Conservation (phyloP, 768 basidiomycete genomes). For the Paxillus ammoniavirescens region DNA sequence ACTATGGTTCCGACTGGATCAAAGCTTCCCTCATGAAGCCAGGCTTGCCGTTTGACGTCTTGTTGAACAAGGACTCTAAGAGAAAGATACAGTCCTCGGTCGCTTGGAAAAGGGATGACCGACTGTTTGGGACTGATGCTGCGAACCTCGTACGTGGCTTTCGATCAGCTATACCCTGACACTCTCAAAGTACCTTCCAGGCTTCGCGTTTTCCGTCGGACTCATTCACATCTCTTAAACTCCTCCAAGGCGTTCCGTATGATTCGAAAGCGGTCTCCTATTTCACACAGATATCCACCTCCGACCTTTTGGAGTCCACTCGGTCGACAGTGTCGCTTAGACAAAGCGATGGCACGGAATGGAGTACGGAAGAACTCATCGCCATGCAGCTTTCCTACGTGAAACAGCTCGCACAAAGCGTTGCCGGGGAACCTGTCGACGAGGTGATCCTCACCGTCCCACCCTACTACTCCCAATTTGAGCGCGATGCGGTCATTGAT, state of each 20-base stretch:
- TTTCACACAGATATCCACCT: slow-evolving; percentile 54
- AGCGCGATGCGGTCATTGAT: slow-evolving; percentile 89
- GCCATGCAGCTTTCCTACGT: slow-evolving; percentile 94
- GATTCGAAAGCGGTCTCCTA: slow-evolving; percentile 58
- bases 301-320: slow-evolving; percentile 49
- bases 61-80: slow-evolving; percentile 96
- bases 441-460: slow-evolving; percentile 92
- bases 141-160: slow-evolving; percentile 70
- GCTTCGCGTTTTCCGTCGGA: slow-evolving; percentile 90
- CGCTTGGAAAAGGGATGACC: slow-evolving; percentile 88
- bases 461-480: slow-evolving; percentile 84
- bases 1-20: slow-evolving; percentile 98
- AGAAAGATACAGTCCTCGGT: slow-evolving; percentile 90
- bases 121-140: slow-evolving; percentile 88
- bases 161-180: background rate
- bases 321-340: slow-evolving; percentile 62
- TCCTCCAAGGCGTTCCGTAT: slow-evolving; percentile 70
- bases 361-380: slow-evolving; percentile 86
- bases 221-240: slow-evolving; percentile 83
- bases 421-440: slow-evolving; percentile 71
- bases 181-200: slow-evolving; percentile 38
- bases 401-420: slow-evolving; percentile 78
- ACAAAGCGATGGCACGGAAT: slow-evolving; percentile 63
- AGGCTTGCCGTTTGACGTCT: slow-evolving; percentile 91
- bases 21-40: slow-evolving; percentile 96